These are phyloP conservation scores for Bipolaris victoriae DNA, from an alignment of 2,329 filamentous ascomycete species.

Conservation along the genomic window DNA sequence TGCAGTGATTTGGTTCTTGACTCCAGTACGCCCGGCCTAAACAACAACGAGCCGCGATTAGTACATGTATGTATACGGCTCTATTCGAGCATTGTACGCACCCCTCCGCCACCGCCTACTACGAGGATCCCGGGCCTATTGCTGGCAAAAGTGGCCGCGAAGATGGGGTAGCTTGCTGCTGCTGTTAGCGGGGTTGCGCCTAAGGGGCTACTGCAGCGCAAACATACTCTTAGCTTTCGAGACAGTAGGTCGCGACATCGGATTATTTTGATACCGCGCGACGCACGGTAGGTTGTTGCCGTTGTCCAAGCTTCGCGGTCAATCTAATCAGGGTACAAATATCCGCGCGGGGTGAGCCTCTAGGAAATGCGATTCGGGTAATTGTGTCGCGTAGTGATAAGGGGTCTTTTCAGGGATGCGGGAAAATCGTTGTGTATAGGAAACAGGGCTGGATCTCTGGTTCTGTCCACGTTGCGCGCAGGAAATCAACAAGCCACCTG, in stretches of 20 bases:
- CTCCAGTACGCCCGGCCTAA: slow-evolving; percentile 61
- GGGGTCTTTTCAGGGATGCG: background rate
- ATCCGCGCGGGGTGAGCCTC: background rate
- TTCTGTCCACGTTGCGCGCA: slow-evolving; percentile 28
- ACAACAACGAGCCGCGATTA: slow-evolving; percentile 46
- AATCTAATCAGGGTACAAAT: background rate
- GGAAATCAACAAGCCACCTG: slow-evolving; percentile 14
- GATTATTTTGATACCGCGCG: slow-evolving; percentile 2
- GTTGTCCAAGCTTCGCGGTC: slow-evolving; percentile 7
- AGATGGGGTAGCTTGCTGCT: slow-evolving; percentile 71
- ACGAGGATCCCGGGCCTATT: slow-evolving; percentile 72
- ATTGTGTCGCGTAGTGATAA: slow-evolving; percentile 5
- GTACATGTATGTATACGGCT: background rate
- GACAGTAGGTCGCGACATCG: slow-evolving; percentile 41
- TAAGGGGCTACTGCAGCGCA: background rate
- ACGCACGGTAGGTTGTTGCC: slow-evolving; percentile 2
- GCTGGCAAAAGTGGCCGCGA: slow-evolving; percentile 86
- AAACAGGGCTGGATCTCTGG: slow-evolving; percentile 9
- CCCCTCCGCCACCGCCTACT: slow-evolving; percentile 86
- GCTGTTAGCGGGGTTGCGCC: slow-evolving; percentile 4
- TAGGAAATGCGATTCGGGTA: background rate
- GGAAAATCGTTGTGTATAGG: background rate
- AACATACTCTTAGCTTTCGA: slow-evolving; percentile 37
- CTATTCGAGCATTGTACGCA: slow-evolving; percentile 49
- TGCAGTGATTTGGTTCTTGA: slow-evolving; percentile 79